Percentiles rank a stretch among this genome's conserved stretches.
These are phyloP conservation scores for Cyclospora cayetanensis DNA, from an alignment of 169 alveolate species.

Conservation along the genomic window DNA sequence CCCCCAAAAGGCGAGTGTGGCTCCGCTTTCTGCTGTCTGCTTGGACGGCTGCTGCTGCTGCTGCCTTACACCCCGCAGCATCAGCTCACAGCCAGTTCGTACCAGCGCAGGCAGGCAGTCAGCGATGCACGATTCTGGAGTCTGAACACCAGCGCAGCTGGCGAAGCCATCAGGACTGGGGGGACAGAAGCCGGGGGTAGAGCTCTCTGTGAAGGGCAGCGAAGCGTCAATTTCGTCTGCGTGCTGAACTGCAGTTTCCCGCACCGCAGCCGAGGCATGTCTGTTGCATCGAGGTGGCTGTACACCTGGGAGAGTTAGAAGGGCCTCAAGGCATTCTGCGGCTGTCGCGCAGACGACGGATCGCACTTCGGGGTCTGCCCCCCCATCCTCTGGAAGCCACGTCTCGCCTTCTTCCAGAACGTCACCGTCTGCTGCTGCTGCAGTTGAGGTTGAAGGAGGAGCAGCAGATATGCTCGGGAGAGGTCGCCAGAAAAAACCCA, in stretches of 20 bases:
- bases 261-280: not conserved
- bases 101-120: not conserved
- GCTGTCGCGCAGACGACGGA: constrained; percentile 29
- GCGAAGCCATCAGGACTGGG: not conserved
- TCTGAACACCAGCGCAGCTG: not conserved
- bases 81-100: constrained; percentile 29
- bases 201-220: not conserved
- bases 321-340: constrained; percentile 47
- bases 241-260: not conserved
- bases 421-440: not conserved
- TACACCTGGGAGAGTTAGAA: constrained; percentile 45
- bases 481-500: constrained; percentile 44
- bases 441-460: not conserved
- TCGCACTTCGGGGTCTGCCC: constrained; percentile 8
- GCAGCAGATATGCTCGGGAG: constrained; percentile 40
- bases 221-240: not conserved
- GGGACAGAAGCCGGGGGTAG: not conserved
- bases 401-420: not conserved
- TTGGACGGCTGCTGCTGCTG: constrained; percentile 18
- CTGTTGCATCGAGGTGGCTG: not conserved
- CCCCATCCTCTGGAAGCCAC: no score
- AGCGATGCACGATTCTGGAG: not conserved
- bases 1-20: constrained; percentile 4
- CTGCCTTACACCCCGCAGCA: constrained; percentile 21
- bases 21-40: not conserved